A percentile compares a stretch with the other conserved stretches of the same genome.
These are phyloP conservation scores for Apiospora hydei DNA, from an alignment of 2,329 filamentous ascomycete species.

Conservation along the genomic window DNA sequence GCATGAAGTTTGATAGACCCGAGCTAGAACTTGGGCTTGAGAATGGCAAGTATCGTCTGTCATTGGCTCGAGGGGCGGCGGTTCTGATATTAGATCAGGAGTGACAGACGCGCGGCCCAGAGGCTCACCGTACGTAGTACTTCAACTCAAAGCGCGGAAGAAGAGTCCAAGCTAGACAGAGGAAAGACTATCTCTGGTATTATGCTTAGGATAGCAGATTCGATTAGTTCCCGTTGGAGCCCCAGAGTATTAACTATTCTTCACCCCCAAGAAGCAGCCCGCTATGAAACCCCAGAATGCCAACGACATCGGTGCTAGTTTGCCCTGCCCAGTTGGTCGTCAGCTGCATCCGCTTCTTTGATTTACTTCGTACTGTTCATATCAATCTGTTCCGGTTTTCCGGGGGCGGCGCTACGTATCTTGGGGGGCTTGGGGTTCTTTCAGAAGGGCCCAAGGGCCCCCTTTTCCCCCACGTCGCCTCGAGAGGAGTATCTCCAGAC, in stretches of 20 bases:
- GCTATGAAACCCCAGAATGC: neutral
- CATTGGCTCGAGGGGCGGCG: neutral
- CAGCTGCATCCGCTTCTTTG: neutral
- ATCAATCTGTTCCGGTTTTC: neutral
- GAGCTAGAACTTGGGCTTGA: neutral
- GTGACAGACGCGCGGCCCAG: slow-evolving; percentile 2
- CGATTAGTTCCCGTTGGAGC: neutral
- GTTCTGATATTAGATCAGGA: neutral
- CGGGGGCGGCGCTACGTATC: neutral
- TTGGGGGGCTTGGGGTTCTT: neutral
- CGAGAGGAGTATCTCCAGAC: neutral
- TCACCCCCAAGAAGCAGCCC: neutral
- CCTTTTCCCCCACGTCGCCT: neutral
- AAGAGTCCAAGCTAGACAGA: neutral
- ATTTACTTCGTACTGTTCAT: no score
- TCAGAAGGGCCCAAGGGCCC: neutral
- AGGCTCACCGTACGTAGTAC: neutral
- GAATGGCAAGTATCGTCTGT: neutral
- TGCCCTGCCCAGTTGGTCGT: neutral
- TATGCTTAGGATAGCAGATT: neutral
- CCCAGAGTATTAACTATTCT: neutral
- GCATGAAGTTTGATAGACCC: neutral
- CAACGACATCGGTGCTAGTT: neutral
- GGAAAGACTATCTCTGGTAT: neutral
- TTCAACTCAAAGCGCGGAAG: neutral